Conservation (phyloP, 495 filamentous ascomycete genomes). For the Aspergillus heteromorphus region DNA sequence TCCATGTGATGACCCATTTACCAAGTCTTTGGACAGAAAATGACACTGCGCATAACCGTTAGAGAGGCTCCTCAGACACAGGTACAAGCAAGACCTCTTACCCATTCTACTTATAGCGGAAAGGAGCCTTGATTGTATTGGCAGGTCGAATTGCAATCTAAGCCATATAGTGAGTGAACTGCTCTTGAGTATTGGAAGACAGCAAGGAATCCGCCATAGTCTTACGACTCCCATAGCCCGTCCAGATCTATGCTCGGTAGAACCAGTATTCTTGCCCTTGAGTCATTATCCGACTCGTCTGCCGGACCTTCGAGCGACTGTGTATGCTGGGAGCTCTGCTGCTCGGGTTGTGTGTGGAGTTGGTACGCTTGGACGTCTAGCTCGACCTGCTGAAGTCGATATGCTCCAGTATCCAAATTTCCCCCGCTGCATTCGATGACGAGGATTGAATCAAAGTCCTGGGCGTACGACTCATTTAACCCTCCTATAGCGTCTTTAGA, state of each 20-base stretch:
- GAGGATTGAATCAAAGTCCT: constrained; percentile 14
- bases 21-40: constrained; percentile 25
- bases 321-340: constrained; percentile 7
- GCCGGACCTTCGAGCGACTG: constrained; percentile 8
- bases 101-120: constrained; percentile 43
- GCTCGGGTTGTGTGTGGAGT: constrained; percentile 9
- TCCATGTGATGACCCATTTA: constrained; percentile 30
- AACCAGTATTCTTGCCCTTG: constrained; percentile 22
- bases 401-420: constrained; percentile 10
- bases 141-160: constrained; percentile 45
- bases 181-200: too few relatives aligned
- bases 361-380: constrained; percentile 20
- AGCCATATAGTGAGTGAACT: neutral
- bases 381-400: constrained; percentile 17
- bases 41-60: constrained; percentile 18
- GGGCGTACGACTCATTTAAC: constrained; percentile 10
- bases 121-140: constrained; percentile 40
- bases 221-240: constrained; percentile 47
- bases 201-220: neutral
- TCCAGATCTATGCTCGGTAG: constrained; percentile 41
- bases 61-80: neutral
- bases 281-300: constrained; percentile 5
- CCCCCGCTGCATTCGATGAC: constrained; percentile 18
- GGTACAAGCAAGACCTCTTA: constrained; percentile 10
- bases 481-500: constrained; percentile 8